Conservation (phyloP, 352 stramenopile genomes). For the Phytopythium oedochilum region DNA sequence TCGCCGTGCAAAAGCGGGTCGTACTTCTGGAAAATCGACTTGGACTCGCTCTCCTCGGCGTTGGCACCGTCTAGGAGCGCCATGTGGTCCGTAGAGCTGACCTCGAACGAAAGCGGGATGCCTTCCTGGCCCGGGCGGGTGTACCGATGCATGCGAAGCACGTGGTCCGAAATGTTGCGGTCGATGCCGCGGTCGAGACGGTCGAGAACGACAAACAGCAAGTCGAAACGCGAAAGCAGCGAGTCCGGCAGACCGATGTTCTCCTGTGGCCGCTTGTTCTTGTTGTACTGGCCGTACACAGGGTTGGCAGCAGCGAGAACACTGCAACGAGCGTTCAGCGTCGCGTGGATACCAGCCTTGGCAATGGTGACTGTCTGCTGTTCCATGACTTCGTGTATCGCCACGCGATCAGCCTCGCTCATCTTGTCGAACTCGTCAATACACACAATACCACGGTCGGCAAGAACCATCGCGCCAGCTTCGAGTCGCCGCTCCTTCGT, state of each 20-base stretch:
- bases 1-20: slow-evolving; percentile 85
- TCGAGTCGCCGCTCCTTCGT: slow-evolving; percentile 93
- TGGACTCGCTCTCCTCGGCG: slow-evolving; percentile 31
- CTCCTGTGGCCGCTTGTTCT: slow-evolving; percentile 95
- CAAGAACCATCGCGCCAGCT: slow-evolving; percentile 99
- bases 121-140: slow-evolving; percentile 81
- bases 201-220: slow-evolving; percentile 99
- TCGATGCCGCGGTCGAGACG: slow-evolving; percentile 94
- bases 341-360: slow-evolving; percentile 99
- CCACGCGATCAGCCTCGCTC: slow-evolving; percentile 96
- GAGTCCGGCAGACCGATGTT: slow-evolving; percentile 99
- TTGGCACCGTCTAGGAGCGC: slow-evolving; percentile 25
- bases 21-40: slow-evolving; percentile 91
- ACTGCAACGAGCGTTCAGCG: slow-evolving; percentile 97
- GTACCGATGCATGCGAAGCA: slow-evolving; percentile 97
- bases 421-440: slow-evolving; percentile 99
- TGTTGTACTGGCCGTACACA: slow-evolving; percentile 99
- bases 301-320: slow-evolving; percentile 99
- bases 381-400: slow-evolving; percentile 99
- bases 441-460: slow-evolving; percentile 98
- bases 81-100: slow-evolving; percentile 79
- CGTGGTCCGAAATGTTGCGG: slow-evolving; percentile 96
- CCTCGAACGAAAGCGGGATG: slow-evolving; percentile 85
- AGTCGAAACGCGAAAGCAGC: slow-evolving; percentile 99
- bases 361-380: slow-evolving; percentile 99